These are phyloP conservation scores for Globisporangium rhizosaccharum DNA, from an alignment of 352 stramenopile genomes.

Conservation along the genomic window DNA sequence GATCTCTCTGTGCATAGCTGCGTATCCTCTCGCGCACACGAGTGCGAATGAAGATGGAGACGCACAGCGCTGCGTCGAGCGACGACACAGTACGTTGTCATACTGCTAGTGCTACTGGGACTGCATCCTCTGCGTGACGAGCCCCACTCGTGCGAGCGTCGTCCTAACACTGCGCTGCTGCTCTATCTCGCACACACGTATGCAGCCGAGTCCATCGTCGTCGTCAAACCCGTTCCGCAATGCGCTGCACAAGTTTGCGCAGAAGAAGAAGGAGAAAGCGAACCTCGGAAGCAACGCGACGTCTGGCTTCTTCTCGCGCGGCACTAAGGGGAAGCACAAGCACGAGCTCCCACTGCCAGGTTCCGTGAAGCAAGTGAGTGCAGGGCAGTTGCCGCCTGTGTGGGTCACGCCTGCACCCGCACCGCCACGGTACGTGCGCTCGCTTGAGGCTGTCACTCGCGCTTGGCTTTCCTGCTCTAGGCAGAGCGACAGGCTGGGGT, in stretches of 20 bases:
- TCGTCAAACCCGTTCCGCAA: slow-evolving; percentile 73
- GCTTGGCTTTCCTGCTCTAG: background rate
- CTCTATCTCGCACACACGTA: background rate
- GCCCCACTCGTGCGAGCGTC: too few relatives aligned
- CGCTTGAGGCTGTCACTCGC: background rate
- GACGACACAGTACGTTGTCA: too few relatives aligned
- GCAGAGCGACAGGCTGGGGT: background rate
- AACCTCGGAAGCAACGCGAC: slow-evolving; percentile 37
- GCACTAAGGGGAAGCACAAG: slow-evolving; percentile 22
- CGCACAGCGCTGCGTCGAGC: too few relatives aligned
- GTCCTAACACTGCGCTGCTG: too few relatives aligned
- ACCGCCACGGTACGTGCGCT: slow-evolving; percentile 27
- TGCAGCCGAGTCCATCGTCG: slow-evolving; percentile 23
- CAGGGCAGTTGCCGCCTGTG: slow-evolving; percentile 66
- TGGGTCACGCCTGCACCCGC: slow-evolving; percentile 64
- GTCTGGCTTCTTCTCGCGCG: slow-evolving; percentile 65
- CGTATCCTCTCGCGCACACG: too few relatives aligned
- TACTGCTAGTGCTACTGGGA: too few relatives aligned
- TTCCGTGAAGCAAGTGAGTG: slow-evolving; percentile 69
- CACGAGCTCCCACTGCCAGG: slow-evolving; percentile 48
- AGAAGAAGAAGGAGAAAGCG: slow-evolving; percentile 72
- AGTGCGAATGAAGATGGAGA: too few relatives aligned
- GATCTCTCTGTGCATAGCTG: too few relatives aligned
- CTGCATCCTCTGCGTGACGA: too few relatives aligned
- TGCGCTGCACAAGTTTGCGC: slow-evolving; percentile 69